phyloP scores from a whole-genome alignment of 2,329 filamentous ascomycete genomes.

The Pseudopithomyces maydicus region DNA sequence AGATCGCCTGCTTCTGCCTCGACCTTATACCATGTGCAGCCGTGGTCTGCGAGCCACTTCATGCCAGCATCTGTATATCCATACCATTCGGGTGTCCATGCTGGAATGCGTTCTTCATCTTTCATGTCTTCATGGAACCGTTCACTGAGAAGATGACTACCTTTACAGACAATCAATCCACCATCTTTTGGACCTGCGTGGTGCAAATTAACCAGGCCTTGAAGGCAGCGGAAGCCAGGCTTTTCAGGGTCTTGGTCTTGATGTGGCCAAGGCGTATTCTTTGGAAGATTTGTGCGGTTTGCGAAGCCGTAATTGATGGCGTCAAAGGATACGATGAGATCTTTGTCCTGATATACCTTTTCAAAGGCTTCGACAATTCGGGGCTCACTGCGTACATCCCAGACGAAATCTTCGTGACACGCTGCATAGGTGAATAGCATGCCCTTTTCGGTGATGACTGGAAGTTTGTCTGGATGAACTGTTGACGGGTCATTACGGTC shows the following conservation, averaged over 20 bases:
- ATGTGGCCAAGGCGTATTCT: slow-evolving; percentile 43
- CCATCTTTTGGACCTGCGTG: slow-evolving; percentile 45
- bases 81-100: slow-evolving; percentile 41
- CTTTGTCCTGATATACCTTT: slow-evolving; percentile 41
- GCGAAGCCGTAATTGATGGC: slow-evolving; percentile 45
- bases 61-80: slow-evolving; percentile 40
- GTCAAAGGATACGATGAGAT: slow-evolving; percentile 48
- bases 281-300: slow-evolving; percentile 29
- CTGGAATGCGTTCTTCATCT: slow-evolving; percentile 35
- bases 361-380: slow-evolving; percentile 44
- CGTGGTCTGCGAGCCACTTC: slow-evolving; percentile 49
- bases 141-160: slow-evolving; percentile 35
- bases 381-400: slow-evolving; percentile 47
- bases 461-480: slow-evolving; percentile 25
- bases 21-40: slow-evolving; percentile 48
- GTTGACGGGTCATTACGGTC: slow-evolving; percentile 27
- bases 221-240: slow-evolving; percentile 57
- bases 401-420: slow-evolving; percentile 49
- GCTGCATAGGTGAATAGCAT: slow-evolving; percentile 40
- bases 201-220: slow-evolving; percentile 56
- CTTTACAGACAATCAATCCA: slow-evolving; percentile 43
- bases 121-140: slow-evolving; percentile 34
- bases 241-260: slow-evolving; percentile 32
- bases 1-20: slow-evolving; percentile 51
- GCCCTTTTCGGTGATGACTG: slow-evolving; percentile 24